phyloP scores from a whole-genome alignment of 108 stramenopile species.

The Epithemia pelagica region DNA sequence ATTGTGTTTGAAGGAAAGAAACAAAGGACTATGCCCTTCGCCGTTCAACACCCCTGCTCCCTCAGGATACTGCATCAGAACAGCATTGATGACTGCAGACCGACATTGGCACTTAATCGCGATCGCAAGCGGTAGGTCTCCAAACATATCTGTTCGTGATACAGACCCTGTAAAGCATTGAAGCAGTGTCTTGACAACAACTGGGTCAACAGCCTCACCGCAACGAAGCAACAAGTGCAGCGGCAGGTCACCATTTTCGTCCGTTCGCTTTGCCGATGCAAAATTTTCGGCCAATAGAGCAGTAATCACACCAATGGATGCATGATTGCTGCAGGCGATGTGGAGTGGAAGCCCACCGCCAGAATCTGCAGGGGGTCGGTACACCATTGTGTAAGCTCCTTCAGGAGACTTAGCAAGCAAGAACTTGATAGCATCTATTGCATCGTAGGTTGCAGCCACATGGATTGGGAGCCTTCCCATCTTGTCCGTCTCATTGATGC shows the following conservation, averaged over 20 bases:
- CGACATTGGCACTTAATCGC: conserved; percentile 73
- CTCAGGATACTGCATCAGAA: conserved; percentile 73
- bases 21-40: conserved; percentile 72
- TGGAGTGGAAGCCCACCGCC: conserved; percentile 80
- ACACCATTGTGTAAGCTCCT: conserved; percentile 74
- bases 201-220: conserved; percentile 77
- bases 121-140: conserved; percentile 76
- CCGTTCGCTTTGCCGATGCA: conserved; percentile 70
- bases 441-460: conserved; percentile 80
- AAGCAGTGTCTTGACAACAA: conserved; percentile 81
- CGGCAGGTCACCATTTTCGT: conserved; percentile 84
- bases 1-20: conserved; percentile 66
- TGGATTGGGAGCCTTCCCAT: conserved; percentile 80
- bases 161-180: conserved; percentile 75
- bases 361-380: conserved; percentile 55
- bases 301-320: conserved; percentile 81
- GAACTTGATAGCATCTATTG: conserved; percentile 81
- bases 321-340: conserved; percentile 77
- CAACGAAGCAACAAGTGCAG: conserved; percentile 80
- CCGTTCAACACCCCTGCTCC: conserved; percentile 69
- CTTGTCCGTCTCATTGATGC: conserved; percentile 71
- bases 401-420: conserved; percentile 70
- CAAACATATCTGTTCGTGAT: conserved; percentile 71
- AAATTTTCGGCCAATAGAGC: conserved; percentile 74
- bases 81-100: conserved; percentile 60